Percentiles rank a stretch among this genome's conserved stretches.
These are phyloP conservation scores for Picochlorum sp. DNA, from an alignment of 139 green algal genomes.

Conservation along the genomic window DNA sequence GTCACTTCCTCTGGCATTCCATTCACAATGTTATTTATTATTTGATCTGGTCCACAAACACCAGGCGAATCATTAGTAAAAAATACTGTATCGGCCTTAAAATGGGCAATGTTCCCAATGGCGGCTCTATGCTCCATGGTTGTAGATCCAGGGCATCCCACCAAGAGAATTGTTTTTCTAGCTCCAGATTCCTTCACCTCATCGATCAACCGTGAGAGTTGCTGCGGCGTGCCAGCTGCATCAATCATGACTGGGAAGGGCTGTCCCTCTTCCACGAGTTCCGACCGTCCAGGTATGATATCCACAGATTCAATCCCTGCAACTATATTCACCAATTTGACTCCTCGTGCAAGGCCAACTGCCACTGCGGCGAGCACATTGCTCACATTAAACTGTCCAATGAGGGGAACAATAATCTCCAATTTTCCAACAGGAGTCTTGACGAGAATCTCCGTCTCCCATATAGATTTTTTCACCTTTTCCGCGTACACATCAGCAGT, in stretches of 20 bases:
- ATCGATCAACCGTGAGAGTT: slow-evolving; percentile 52
- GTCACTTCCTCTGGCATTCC: slow-evolving; percentile 64
- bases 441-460: slow-evolving; percentile 59
- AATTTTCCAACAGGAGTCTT: slow-evolving; percentile 31
- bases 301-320: slow-evolving; percentile 68
- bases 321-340: slow-evolving; percentile 55
- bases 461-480: slow-evolving; percentile 47
- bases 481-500: slow-evolving; percentile 49
- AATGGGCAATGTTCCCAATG: slow-evolving; percentile 60
- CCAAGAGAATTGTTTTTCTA: slow-evolving; percentile 69
- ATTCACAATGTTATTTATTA: slow-evolving; percentile 62
- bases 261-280: slow-evolving; percentile 86
- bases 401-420: slow-evolving; percentile 64
- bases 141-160: slow-evolving; percentile 69
- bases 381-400: slow-evolving; percentile 75
- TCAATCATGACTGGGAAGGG: slow-evolving; percentile 88
- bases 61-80: slow-evolving; percentile 87
- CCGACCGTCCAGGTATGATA: slow-evolving; percentile 51
- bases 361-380: slow-evolving; percentile 90
- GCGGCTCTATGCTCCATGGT: slow-evolving; percentile 27
- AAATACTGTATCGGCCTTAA: slow-evolving; percentile 80
- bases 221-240: slow-evolving; percentile 68
- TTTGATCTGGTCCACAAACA: slow-evolving; percentile 42
- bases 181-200: slow-evolving; percentile 37
- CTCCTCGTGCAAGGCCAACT: slow-evolving; percentile 57